Percentiles rank a stretch among this genome's conserved stretches.
Conservation (phyloP, 257 asterid genomes). For the Ballota nigra region DNA sequence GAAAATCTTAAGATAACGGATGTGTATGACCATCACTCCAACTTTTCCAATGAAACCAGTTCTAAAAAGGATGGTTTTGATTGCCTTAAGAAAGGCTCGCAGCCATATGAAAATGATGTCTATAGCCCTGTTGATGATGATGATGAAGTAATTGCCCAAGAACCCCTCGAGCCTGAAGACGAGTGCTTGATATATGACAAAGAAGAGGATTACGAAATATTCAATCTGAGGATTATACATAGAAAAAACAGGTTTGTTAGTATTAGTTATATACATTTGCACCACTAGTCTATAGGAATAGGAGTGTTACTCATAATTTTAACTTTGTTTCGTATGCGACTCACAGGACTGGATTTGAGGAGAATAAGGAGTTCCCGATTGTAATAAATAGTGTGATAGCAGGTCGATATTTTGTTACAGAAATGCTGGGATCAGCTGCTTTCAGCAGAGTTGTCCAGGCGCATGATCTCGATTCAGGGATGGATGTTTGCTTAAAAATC, state of each 20-base stretch:
- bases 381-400: conserved; percentile 67
- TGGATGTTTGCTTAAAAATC: conserved; percentile 89
- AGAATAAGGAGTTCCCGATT: conserved; percentile 75
- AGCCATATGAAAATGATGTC: conserved; percentile 14
- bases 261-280: no score
- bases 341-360: conserved; percentile 91
- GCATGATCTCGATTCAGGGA: conserved; percentile 64
- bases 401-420: conserved; percentile 65
- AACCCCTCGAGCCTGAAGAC: conserved; percentile 33
- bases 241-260: conserved; percentile 70
- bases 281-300: no score
- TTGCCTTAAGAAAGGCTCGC: conserved; percentile 23
- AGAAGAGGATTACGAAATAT: conserved; percentile 64
- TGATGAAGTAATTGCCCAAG: conserved; percentile 26
- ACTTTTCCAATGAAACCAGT: conserved; percentile 20
- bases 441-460: conserved; percentile 93
- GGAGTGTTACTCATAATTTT: no score
- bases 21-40: conserved; percentile 17
- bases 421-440: conserved; percentile 86
- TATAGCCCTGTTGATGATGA: conserved; percentile 22
- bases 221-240: conserved; percentile 69
- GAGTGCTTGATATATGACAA: conserved; percentile 46
- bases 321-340: conserved; percentile 11
- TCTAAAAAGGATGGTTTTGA: conserved; percentile 24
- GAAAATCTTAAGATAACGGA: conserved; percentile 28